Base-by-base conservation (phyloP, 2,329 filamentous ascomycete genomes). In the Nigrospora oryzae region DNA sequence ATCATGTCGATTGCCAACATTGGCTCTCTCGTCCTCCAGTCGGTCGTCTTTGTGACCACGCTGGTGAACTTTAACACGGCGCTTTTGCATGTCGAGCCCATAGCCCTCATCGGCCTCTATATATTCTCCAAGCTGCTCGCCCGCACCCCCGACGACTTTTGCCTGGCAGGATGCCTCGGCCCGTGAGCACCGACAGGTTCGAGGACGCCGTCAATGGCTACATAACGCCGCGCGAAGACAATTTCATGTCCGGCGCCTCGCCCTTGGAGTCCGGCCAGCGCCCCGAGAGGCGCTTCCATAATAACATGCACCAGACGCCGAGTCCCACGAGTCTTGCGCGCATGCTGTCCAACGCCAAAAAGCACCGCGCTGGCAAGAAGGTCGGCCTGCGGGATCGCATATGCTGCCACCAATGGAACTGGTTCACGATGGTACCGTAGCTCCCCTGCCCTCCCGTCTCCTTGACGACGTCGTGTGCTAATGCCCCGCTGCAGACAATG, bases 401-500 rank as follows among this genome's bases (percentile, higher is more conserved):
- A 47, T 68, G 66, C 36, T 77, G 71, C 48, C 70, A 71, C 49
- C 69, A 68, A 53, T 91, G 86, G 86, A 89, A 85, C 0, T 91
- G 82, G 73, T 91, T 89, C 56, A 87, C 85, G 17, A 74, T 75
- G 68, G 66, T 67, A 54, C 35, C 52, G 35, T 12, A 14, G 4
- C 15, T 23, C 19, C 19, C 34, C 23, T 7, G 8, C 23, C 8
- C 23, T 28, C 23, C 5, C 23, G 5, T 5, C 23, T 7, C 5
- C 23, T 17, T 39, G 38, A 53, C 57, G 43, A 58, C 48, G 4
- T 11, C 7, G 3, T 16, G 31, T 28, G 23, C 23, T 28, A 10
- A 28, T 10, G 5, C 23, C 23, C 23, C 23, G 23, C 23, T 28
- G 17, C 49, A 62, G 59, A 61, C 56, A 30, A 63, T 63, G 60